Evolutionary conservation across 768 basidiomycete genomes (phyloP).

Genomic region (Agrocybe pediades): DNA sequence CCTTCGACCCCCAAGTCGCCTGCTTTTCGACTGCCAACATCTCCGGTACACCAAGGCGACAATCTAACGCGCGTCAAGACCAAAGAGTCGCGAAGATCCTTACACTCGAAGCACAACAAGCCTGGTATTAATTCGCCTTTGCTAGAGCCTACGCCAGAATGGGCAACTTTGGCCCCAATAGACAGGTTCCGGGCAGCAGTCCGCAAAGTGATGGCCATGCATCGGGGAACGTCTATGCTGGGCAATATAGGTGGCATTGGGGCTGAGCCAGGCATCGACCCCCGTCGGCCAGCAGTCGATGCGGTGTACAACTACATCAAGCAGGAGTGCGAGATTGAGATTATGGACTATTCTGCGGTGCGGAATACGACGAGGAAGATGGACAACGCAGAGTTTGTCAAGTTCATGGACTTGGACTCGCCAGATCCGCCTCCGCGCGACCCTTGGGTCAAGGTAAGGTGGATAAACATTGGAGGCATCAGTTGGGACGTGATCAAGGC

Average conservation of each 20-base stretch:
- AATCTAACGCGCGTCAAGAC: constrained; percentile 18
- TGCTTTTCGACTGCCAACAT: not conserved
- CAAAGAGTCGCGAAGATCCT: not conserved
- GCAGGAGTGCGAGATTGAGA: constrained; percentile 64
- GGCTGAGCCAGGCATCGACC: constrained; percentile 74
- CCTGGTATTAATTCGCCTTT: constrained; percentile 13
- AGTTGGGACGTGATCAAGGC: constrained; percentile 77
- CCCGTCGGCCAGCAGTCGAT: constrained; percentile 58
- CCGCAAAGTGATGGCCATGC: constrained; percentile 65
- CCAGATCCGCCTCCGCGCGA: constrained; percentile 44
- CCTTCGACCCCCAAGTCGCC: not conserved
- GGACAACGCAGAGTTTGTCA: constrained; percentile 63
- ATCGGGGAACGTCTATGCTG: constrained; percentile 47
- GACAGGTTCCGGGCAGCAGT: constrained; percentile 58
- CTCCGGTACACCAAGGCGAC: not conserved
- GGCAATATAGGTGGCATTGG: constrained; percentile 45
- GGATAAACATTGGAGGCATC: constrained; percentile 72
- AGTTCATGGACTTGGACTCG: constrained; percentile 45
- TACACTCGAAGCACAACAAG: constrained; percentile 18
- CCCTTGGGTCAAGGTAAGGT: constrained; percentile 69
- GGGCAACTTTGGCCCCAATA: constrained; percentile 35
- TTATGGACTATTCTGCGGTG: constrained; percentile 65
- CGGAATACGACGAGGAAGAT: constrained; percentile 54
- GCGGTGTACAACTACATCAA: constrained; percentile 57
- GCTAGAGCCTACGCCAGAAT: constrained; percentile 8